These are phyloP conservation scores for Tricholoma hemisulphureum DNA, from an alignment of 768 basidiomycete genomes.

Conservation along the genomic window DNA sequence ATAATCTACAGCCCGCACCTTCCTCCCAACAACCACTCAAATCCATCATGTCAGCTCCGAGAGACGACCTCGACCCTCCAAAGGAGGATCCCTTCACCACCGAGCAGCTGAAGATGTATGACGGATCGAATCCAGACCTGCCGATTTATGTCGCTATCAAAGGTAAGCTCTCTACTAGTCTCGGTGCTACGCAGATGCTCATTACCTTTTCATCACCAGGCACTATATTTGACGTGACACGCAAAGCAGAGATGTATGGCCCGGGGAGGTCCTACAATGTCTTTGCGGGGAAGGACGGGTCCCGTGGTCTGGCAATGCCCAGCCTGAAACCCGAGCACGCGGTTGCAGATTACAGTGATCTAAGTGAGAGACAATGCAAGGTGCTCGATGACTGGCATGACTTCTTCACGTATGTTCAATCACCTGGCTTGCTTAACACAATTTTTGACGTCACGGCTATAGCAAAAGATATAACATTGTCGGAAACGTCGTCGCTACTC, in stretches of 20 bases:
- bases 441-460: background rate
- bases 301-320: slow-evolving; percentile 84
- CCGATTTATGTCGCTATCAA: slow-evolving; percentile 89
- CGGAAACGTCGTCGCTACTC: background rate
- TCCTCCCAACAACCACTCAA: slow-evolving; percentile 29
- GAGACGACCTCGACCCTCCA: slow-evolving; percentile 61
- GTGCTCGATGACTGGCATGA: background rate
- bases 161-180: slow-evolving; percentile 43
- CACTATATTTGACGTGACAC: slow-evolving; percentile 85
- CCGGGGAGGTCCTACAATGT: slow-evolving; percentile 73
- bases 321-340: slow-evolving; percentile 86
- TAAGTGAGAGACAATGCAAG: background rate
- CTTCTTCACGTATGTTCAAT: background rate
- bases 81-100: slow-evolving; percentile 78
- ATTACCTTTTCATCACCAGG: slow-evolving; percentile 46
- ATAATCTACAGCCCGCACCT: background rate
- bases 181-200: background rate
- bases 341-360: slow-evolving; percentile 59
- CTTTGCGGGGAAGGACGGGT: slow-evolving; percentile 94
- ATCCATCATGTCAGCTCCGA: slow-evolving; percentile 71
- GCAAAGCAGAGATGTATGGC: slow-evolving; percentile 88
- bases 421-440: background rate
- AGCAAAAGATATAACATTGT: background rate
- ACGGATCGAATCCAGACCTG: slow-evolving; percentile 45
- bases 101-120: slow-evolving; percentile 63